phyloP scores from a whole-genome alignment of 495 filamentous ascomycete genomes.

The Podospora pseudoanserina region DNA sequence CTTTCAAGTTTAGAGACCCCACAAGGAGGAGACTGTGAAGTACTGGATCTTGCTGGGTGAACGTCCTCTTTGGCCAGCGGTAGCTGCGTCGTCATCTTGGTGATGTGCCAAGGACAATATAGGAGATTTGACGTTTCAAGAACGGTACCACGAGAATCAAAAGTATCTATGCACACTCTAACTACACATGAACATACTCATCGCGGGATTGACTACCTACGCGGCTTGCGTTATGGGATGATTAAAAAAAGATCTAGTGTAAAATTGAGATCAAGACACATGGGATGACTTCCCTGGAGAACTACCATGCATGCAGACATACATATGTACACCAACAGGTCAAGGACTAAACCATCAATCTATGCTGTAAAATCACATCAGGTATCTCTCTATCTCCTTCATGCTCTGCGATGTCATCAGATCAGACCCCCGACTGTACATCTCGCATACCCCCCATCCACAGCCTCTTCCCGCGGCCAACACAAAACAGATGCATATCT shows the following conservation, averaged over 20 bases:
- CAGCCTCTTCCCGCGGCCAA: neutral
- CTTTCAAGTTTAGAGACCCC: too few species aligned
- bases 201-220: too few species aligned
- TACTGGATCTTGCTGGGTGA: neutral
- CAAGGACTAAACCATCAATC: neutral
- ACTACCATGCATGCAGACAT: neutral
- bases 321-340: neutral
- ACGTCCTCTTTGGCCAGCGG: neutral
- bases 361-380: slow-evolving; percentile 4
- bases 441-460: neutral
- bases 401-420: neutral
- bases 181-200: too few species aligned
- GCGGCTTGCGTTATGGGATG: too few species aligned
- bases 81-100: neutral
- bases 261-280: neutral
- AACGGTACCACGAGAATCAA: neutral
- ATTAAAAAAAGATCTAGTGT: too few species aligned
- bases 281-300: neutral
- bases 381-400: slow-evolving; percentile 2
- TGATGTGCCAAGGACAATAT: neutral
- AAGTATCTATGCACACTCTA: too few species aligned
- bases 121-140: neutral
- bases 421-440: neutral
- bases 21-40: neutral
- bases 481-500: neutral